Conservation (phyloP, 331 rosid species). For the Pyracantha coccinea region DNA sequence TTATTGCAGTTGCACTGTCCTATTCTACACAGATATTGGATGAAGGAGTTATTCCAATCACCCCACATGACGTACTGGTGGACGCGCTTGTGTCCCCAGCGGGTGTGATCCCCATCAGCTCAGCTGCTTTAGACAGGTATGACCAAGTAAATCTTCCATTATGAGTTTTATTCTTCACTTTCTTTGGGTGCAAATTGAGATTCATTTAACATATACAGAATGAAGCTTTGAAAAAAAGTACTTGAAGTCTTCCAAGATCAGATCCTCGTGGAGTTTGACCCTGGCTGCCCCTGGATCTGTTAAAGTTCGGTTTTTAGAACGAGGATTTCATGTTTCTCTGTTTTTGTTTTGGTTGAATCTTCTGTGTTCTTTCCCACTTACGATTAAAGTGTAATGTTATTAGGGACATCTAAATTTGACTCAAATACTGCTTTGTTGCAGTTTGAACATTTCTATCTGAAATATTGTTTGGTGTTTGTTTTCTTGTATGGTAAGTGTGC, state of each 20-base stretch:
- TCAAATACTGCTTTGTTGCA: not conserved
- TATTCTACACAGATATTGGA: constrained; percentile 81
- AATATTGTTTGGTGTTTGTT: too few species aligned
- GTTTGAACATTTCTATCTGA: not conserved
- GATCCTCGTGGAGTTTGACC: not conserved
- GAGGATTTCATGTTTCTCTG: not conserved
- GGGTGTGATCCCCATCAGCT: constrained; percentile 74
- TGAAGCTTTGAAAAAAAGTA: constrained; percentile 18
- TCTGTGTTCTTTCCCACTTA: not conserved
- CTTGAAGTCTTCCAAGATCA: constrained; percentile 2
- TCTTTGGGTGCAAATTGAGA: not conserved
- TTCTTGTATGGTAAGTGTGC: not conserved
- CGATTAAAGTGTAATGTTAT: not conserved
- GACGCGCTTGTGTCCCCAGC: constrained; percentile 84
- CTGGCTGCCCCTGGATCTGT: not conserved
- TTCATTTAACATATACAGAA: constrained; percentile 10
- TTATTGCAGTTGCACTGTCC: constrained; percentile 73
- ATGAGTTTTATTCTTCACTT: not conserved
- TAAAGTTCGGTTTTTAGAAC: not conserved
- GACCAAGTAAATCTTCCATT: constrained; percentile 1
- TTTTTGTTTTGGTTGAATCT: not conserved
- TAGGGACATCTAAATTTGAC: not conserved
- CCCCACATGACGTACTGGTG: constrained; percentile 51
- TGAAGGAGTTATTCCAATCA: constrained; percentile 61
- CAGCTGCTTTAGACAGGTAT: constrained; percentile 60